Base-by-base conservation (phyloP, 495 filamentous ascomycete genomes). In the Daldinia loculata region DNA sequence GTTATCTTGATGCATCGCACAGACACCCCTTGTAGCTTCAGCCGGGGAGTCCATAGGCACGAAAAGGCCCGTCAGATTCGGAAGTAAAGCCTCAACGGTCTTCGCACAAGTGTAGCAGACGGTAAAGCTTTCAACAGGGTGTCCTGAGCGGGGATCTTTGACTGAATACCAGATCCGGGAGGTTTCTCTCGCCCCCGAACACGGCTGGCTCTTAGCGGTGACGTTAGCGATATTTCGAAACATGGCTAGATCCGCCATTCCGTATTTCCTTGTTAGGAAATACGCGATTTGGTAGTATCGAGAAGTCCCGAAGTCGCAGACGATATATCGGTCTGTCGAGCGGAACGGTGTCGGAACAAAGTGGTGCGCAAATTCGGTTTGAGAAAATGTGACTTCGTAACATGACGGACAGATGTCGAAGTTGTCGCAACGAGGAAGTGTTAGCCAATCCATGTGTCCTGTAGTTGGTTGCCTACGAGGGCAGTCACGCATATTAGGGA, bases 401-500 rank as follows among this genome's bases (percentile, higher is more conserved):
- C 83, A 85, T 32, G 77, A 78, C 0, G 80, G 78, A 58, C 83
- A 85, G 17, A 85, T 80, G n/a, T 75, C 70, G 63, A 85, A 83
- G 66, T 81, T 81, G 9, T 82, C 79, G 59, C 79, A 79, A 6
- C 76, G 69, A 9, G 79, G 80, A 1, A 85, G 67, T 0, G 80
- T 82, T 3, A 83, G 61, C 68, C 82, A 84, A 43, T 79, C 79
- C 19, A 76, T 63, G 24, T 74, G 66, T 9, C 77, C 78, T 3
- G 73, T 58, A 19, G 15, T 72, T 34, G 80, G 70, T 12, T 72
- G 48, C 17, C 62, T 76, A 58, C 80, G 82, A 8, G 74, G 79
- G 36, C 83, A 85, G 14, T 75, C 76, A 1, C 80, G 76, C 29
- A 81, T 76, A 19, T 72, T 72, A 6, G 79, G 73, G 2, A 83